Evolutionary conservation across 441 rosid genomes (phyloP).

Genomic region (Capsella rubella): DNA sequence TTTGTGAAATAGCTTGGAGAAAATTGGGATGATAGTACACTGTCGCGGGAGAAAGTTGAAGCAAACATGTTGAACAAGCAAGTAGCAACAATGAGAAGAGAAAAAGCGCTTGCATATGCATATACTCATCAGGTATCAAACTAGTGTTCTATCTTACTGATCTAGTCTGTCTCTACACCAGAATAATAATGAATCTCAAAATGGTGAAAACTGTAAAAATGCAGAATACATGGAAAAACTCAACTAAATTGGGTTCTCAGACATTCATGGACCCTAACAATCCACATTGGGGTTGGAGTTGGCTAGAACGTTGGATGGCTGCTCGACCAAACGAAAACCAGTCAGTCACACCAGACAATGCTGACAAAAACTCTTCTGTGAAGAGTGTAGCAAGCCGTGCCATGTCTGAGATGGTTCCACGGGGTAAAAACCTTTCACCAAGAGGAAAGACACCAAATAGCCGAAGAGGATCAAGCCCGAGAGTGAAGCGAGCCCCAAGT

Average conservation of each 20-base stretch:
- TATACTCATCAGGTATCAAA: conserved; percentile 82
- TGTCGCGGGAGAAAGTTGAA: conserved; percentile 78
- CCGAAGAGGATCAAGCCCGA: conserved; percentile 59
- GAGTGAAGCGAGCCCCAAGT: conserved; percentile 51
- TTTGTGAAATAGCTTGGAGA: conserved; percentile 61
- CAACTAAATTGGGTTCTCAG: conserved; percentile 41
- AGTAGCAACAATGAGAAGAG: conserved; percentile 90
- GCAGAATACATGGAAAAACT: conserved; percentile 57
- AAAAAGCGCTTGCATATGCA: conserved; percentile 92
- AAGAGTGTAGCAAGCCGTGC: conserved; percentile 59
- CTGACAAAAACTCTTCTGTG: conserved; percentile 61
- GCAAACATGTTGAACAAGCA: conserved; percentile 64
- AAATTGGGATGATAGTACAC: conserved; percentile 66
- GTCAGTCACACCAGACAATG: conserved; percentile 51
- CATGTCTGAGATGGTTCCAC: conserved; percentile 62
- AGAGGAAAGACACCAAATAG: conserved; percentile 43
- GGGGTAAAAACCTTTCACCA: conserved; percentile 54
- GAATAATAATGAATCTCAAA: conserved; percentile 8
- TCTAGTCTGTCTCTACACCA: background rate
- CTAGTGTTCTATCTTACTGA: background rate
- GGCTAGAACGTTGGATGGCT: conserved; percentile 98
- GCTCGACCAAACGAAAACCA: conserved; percentile 80
- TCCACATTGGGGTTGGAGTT: conserved; percentile 98
- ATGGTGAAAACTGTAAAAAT: conserved; percentile 28
- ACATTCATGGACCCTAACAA: conserved; percentile 87